Conservation (phyloP, 768 basidiomycete genomes). For the Candolleomyces aberdarensis region DNA sequence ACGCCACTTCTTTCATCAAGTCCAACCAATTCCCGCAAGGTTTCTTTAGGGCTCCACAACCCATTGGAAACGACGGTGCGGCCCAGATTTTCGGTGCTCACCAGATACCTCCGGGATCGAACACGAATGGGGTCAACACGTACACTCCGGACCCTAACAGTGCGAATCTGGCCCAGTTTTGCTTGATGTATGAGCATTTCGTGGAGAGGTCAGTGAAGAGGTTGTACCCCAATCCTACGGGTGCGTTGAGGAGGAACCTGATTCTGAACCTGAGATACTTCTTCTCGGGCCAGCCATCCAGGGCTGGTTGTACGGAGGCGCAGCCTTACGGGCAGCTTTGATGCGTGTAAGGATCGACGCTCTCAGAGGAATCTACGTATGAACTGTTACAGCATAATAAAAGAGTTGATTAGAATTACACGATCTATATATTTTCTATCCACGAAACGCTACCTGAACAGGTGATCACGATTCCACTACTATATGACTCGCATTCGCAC, state of each 20-base stretch:
- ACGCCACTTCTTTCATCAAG: slow-evolving; percentile 15
- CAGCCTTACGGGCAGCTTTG: slow-evolving; percentile 6
- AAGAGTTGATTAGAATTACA: no score
- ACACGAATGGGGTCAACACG: slow-evolving; percentile 8
- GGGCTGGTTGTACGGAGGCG: neutral
- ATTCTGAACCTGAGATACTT: slow-evolving; percentile 11
- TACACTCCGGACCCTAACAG: slow-evolving; percentile 11
- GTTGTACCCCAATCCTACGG: slow-evolving; percentile 15
- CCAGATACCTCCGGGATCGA: slow-evolving; percentile 12
- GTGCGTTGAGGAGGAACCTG: slow-evolving; percentile 5
- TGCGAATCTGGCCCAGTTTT: slow-evolving; percentile 9
- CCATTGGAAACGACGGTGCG: slow-evolving; percentile 2
- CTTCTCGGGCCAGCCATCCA: neutral
- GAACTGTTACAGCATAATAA: no score
- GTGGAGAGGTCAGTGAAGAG: slow-evolving; percentile 13
- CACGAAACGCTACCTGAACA: no score
- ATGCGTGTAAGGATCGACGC: neutral
- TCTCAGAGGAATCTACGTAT: no score
- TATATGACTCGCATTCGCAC: no score
- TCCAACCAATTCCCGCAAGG: slow-evolving; percentile 11
- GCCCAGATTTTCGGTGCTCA: slow-evolving; percentile 8
- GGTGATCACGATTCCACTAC: no score
- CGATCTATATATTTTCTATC: no score
- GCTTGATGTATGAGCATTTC: slow-evolving; percentile 15
- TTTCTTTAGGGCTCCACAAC: slow-evolving; percentile 10